Evolutionary conservation across 2,329 filamentous ascomycete species (phyloP), one percentile per base, ranked within the genome.

Genomic region (Fusarium pseudograminearum): DNA sequence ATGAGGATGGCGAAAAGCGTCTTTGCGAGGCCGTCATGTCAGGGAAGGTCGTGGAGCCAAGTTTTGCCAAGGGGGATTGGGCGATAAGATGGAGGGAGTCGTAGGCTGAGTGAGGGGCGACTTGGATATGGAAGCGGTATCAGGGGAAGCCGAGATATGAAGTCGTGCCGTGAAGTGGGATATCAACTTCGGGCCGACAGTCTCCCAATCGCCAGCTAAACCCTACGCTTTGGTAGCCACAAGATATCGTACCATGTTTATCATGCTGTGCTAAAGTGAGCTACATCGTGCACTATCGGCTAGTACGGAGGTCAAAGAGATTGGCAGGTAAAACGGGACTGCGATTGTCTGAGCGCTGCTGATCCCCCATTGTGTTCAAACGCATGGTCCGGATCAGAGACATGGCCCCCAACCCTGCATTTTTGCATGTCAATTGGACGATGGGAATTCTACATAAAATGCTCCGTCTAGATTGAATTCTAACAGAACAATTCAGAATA

Each of bases 51-150:
- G 86, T 89, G 1, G 87, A 90, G 73, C 83, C 86, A 5, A 86
- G 85, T 60, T 90, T 85, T 76, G 87, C 87, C 0, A 90, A 89
- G 68, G 87, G 87, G 0, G 83, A 89, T 46, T 90, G 86, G 87
- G 81, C 80, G 0, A 81, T 89, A 14, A 74, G 86, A 62, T 89
- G 86, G 86, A 80, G 87, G 63, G 86, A 88, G 28, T 46, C 28
- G 28, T 46, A 31, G 12, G 18, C 26, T 46, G 44, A 20, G 36
- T 69, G 47, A 72, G 12, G 20, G 28, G 40, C 18, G 22, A 26
- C 20, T 31, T 3, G 7, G 57, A 38, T 9, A 36, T 8, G 20
- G 8, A 3, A 4, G 2, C 36, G 18, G 11, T 10, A 8, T 42
- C 18, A 26, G 10, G 36, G 20, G 11, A 16, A 28, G 18, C 34